Percentiles rank a stretch among this genome's conserved stretches.
Evolutionary conservation across 1,284 basidiomycete species (phyloP).

Genomic region (Tilletiopsis washingtonensis): DNA sequence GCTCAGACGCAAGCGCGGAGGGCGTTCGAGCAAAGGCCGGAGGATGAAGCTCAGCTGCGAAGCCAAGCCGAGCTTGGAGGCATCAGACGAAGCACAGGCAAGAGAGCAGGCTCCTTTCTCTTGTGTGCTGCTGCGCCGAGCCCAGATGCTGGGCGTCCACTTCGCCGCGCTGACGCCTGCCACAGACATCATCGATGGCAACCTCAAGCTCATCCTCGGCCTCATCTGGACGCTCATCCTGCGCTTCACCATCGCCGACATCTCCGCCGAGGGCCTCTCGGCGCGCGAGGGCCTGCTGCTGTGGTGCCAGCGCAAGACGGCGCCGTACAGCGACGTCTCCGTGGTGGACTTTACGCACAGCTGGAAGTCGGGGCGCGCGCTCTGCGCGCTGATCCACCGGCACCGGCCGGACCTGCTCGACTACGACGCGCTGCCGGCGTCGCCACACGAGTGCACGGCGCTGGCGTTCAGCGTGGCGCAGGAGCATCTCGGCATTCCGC

Average conservation of each 20-base stretch:
- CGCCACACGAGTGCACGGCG: slow-evolving; percentile 51
- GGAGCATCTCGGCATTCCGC: slow-evolving; percentile 52
- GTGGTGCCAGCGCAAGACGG: slow-evolving; percentile 96
- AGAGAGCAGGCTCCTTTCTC: not conserved
- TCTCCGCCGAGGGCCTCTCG: slow-evolving; percentile 93
- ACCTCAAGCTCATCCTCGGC: slow-evolving; percentile 90
- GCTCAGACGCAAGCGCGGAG: too few relatives aligned
- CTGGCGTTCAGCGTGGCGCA: slow-evolving; percentile 17
- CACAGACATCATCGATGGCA: slow-evolving; percentile 91
- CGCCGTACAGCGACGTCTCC: slow-evolving; percentile 79
- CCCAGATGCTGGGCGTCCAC: too few relatives aligned
- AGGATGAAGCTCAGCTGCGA: too few relatives aligned
- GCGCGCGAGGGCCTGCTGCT: slow-evolving; percentile 87
- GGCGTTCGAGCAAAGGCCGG: too few relatives aligned
- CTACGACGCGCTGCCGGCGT: slow-evolving; percentile 65
- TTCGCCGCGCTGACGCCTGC: not conserved
- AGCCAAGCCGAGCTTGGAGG: too few relatives aligned
- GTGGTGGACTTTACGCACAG: slow-evolving; percentile 87
- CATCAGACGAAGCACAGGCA: not conserved
- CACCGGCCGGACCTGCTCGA: slow-evolving; percentile 92
- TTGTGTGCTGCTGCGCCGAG: too few relatives aligned
- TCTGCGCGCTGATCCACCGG: slow-evolving; percentile 92
- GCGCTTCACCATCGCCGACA: slow-evolving; percentile 87
- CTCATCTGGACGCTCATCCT: slow-evolving; percentile 97
- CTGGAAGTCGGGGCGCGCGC: slow-evolving; percentile 87